These are phyloP conservation scores for Phylloporus scabripes DNA, from an alignment of 768 basidiomycete species.

Conservation along the genomic window DNA sequence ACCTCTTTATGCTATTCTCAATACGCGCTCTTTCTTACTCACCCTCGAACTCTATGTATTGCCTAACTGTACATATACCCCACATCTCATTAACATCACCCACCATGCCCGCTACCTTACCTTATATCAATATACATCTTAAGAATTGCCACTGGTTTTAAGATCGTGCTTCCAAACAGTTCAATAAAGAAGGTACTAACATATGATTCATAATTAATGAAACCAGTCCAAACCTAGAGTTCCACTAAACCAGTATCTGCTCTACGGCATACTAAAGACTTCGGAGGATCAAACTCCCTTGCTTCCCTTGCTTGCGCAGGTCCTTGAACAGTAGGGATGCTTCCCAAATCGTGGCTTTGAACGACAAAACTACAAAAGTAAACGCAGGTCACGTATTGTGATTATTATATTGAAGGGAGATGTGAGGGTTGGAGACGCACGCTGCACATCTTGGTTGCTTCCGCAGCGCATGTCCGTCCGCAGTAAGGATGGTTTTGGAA, in stretches of 20 bases:
- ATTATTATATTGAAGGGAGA: conserved; percentile 4
- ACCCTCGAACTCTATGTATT: neutral
- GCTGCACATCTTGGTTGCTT: conserved; percentile 34
- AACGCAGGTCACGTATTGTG: neutral
- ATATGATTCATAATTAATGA: conserved; percentile 21
- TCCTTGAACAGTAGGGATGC: conserved; percentile 31
- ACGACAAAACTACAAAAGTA: conserved; percentile 22
- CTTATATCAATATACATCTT: neutral
- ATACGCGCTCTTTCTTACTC: neutral
- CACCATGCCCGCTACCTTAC: neutral
- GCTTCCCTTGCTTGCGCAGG: conserved; percentile 25
- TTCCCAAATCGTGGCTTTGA: conserved; percentile 30
- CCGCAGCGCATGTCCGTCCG: conserved; percentile 56
- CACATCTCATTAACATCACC: neutral
- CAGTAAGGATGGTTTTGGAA: conserved; percentile 56
- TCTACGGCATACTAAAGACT: neutral
- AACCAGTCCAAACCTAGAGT: neutral
- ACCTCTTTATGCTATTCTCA: neutral
- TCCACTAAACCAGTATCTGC: neutral
- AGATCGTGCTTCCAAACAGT: neutral
- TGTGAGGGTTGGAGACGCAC: conserved; percentile 12
- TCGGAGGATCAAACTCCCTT: conserved; percentile 10
- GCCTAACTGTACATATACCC: neutral
- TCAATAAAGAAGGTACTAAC: conserved; percentile 7
- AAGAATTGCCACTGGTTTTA: neutral